Conservation (phyloP, 2,329 filamentous ascomycete genomes). For the Trichoderma sp. region DNA sequence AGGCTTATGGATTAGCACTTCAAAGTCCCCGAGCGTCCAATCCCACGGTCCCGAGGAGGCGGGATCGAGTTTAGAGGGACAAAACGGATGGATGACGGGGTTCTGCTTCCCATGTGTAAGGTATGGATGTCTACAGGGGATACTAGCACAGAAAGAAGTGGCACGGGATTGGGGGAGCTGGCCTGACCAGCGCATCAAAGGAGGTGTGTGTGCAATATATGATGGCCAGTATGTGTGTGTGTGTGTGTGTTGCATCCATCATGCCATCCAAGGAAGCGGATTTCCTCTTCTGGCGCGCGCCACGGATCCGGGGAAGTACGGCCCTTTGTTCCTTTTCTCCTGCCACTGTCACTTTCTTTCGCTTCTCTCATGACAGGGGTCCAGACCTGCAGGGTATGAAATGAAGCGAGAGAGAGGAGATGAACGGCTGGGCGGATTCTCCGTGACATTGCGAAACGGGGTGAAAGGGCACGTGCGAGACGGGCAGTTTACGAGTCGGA, state of each 20-base stretch:
- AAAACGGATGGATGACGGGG: too few species aligned
- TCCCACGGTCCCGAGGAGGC: conserved; percentile 21
- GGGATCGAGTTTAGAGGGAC: background rate
- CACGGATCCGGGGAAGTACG: conserved; percentile 26
- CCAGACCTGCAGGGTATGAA: background rate
- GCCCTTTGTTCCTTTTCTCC: background rate
- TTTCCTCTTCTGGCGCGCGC: conserved; percentile 22
- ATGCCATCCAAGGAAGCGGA: background rate
- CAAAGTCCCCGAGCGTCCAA: conserved; percentile 3
- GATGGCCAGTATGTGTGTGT: background rate
- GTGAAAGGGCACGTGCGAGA: too few species aligned
- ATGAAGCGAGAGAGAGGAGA: too few species aligned
- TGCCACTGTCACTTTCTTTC: too few species aligned
- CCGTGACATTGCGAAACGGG: too few species aligned
- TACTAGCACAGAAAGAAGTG: conserved; percentile 12
- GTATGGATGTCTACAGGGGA: too few species aligned
- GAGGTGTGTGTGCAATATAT: background rate
- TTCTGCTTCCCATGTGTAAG: too few species aligned
- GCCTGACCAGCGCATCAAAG: conserved; percentile 7
- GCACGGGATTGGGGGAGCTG: conserved; percentile 14
- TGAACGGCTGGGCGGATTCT: too few species aligned
- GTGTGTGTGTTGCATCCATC: background rate
- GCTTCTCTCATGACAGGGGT: background rate
- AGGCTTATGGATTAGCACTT: too few species aligned
- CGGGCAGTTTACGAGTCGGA: too few species aligned